Evolutionary conservation across 2,329 filamentous ascomycete genomes (phyloP), one percentile per base, ranked within the genome.

Genomic region (Didymella arachidicola): DNA sequence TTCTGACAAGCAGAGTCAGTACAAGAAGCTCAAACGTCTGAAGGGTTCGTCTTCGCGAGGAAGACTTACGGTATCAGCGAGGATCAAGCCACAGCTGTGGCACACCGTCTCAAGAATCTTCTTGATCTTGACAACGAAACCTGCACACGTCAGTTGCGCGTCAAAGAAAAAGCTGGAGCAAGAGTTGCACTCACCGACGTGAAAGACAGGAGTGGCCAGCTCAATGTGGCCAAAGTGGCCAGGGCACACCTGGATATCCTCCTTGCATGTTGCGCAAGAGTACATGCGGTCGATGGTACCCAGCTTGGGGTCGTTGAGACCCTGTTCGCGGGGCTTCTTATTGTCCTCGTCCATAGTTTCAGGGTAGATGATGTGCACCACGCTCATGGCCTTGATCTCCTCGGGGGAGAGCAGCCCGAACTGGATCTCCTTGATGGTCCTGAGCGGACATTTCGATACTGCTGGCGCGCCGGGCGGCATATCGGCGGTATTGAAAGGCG

Each of bases 161-260:
- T 25, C 30, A 30, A 45, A 7, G 44, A 16, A n/a, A 18, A 18
- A 5, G 10, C 6, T 32, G 39, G 22, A 22, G 22, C 81, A 71
- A 12, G 47, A 18, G n/a, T 65, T 42, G 30, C 55, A 76, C 81
- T 64, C 78, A 88, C 86, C 87, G 71, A 89, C 86, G 72, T 99
- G 95, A 79, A 91, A 99, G 70, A 99, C 95, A 55, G 96, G 95
- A 76, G 92, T 93, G 41, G 95, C 93, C 68, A 99, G 86, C 81
- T 99, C 96, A 72, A 99, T 99, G 80, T 99, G 96, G 65, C 95
- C 95, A 77, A 99, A 99, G 78, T 99, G 95, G 60, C 95, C 95
- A 59, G 95, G 94, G 78, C 95, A 99, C 77, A 97, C 92, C 65
- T 91, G 89, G 86, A 97, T 97, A 74, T 91, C 90, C 80, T 99